Evolutionary conservation across 345 rosid species (phyloP).

Genomic region (Heritiera fomes): DNA sequence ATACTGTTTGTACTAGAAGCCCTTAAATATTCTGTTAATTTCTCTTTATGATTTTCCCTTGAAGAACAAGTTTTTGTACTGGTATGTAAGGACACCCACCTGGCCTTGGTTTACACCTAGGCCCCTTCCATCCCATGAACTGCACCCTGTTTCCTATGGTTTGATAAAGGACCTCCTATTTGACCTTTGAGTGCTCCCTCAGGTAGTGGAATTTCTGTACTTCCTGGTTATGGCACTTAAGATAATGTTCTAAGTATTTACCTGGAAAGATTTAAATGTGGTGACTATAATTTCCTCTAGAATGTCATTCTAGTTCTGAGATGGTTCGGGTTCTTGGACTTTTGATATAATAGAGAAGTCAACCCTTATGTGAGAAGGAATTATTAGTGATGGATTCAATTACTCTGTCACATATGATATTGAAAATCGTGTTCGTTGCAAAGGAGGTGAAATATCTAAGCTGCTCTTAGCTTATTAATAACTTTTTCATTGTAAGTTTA

Average conservation of each 20-base stretch:
- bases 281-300: not conserved
- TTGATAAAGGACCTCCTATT: not conserved
- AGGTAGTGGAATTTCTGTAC: not conserved
- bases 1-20: not conserved
- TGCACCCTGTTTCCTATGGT: not conserved
- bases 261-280: not conserved
- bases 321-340: not conserved
- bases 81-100: not conserved
- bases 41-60: not conserved
- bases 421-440: not conserved
- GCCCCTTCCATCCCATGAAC: not conserved
- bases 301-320: not conserved
- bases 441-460: not conserved
- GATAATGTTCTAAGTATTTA: not conserved
- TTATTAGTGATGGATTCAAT: not conserved
- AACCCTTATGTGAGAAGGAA: not conserved
- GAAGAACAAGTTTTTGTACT: not conserved
- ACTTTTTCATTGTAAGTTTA: not conserved
- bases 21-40: no score
- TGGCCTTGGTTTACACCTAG: not conserved
- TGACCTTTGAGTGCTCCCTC: not conserved
- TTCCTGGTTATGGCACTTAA: not conserved
- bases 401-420: not conserved
- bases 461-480: not conserved
- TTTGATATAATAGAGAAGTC: not conserved